phyloP scores from a whole-genome alignment of 208 protist genomes.

The Entamoeba nuttalli region DNA sequence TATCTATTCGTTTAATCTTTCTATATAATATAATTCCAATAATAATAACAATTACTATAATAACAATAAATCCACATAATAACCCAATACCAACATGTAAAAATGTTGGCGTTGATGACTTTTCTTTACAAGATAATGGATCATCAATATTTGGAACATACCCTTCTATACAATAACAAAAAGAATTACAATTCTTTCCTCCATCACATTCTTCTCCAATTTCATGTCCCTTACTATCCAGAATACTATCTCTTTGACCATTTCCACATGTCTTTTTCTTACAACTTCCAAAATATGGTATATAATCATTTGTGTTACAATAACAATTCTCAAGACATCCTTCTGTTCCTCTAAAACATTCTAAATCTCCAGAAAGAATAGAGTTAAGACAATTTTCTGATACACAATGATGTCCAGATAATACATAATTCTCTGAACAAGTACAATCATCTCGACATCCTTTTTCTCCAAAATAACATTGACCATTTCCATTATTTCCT shows the following conservation, averaged over 20 bases:
- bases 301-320: background rate
- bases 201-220: background rate
- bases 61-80: background rate
- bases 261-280: background rate
- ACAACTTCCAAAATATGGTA: background rate
- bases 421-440: background rate
- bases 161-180: background rate
- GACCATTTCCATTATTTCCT: background rate
- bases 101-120: background rate
- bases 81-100: background rate
- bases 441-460: background rate
- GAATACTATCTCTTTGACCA: background rate
- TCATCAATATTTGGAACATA: background rate
- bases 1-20: background rate
- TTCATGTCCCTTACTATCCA: background rate
- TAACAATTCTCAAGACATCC: background rate
- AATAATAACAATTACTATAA: background rate
- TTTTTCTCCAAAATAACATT: background rate
- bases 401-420: background rate
- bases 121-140: background rate
- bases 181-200: background rate
- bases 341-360: background rate
- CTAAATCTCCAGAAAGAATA: background rate
- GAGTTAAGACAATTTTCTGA: background rate
- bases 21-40: background rate